A percentile compares a stretch with the other conserved stretches of the same genome.
Conservation (phyloP, 805 yeast genomes). For the Candida vartiovaarae region DNA sequence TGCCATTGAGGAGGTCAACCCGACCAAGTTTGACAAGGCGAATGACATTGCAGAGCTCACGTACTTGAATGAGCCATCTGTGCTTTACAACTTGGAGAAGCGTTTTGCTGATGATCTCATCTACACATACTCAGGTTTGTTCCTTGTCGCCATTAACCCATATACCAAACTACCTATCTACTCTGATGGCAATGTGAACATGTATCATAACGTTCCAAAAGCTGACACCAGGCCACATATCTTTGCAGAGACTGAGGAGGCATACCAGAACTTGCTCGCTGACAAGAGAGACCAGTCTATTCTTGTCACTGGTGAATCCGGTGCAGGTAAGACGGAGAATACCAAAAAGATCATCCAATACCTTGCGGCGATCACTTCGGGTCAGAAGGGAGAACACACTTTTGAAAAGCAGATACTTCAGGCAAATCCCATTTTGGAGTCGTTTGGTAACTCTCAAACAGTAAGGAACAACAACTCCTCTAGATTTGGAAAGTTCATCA, state of each 20-base stretch:
- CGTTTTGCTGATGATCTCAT: conserved; percentile 75
- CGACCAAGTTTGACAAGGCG: conserved; percentile 82
- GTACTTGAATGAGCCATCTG: conserved; percentile 90
- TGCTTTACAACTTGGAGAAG: conserved; percentile 71
- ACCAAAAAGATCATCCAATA: conserved; percentile 93
- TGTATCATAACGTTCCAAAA: conserved; percentile 43
- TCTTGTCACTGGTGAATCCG: conserved; percentile 97
- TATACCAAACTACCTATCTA: conserved; percentile 72
- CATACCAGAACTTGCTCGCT: conserved; percentile 66
- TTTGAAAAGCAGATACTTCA: conserved; percentile 83
- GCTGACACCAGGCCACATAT: conserved; percentile 74
- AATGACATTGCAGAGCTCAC: conserved; percentile 95
- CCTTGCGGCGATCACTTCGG: conserved; percentile 65
- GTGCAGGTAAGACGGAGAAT: conserved; percentile 98
- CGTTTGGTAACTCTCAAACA: conserved; percentile 97
- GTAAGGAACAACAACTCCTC: conserved; percentile 91
- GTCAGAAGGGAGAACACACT: conserved; percentile 22
- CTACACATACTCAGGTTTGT: conserved; percentile 92
- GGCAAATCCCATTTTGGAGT: conserved; percentile 92
- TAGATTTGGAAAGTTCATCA: conserved; percentile 92
- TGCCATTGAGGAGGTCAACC: conserved; percentile 66
- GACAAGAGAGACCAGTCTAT: conserved; percentile 79
- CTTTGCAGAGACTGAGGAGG: conserved; percentile 82
- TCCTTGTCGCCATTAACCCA: conserved; percentile 93
- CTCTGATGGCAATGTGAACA: conserved; percentile 45